phyloP scores from a whole-genome alignment of 2,329 filamentous ascomycete species.

The Ophiostoma perfectum region DNA sequence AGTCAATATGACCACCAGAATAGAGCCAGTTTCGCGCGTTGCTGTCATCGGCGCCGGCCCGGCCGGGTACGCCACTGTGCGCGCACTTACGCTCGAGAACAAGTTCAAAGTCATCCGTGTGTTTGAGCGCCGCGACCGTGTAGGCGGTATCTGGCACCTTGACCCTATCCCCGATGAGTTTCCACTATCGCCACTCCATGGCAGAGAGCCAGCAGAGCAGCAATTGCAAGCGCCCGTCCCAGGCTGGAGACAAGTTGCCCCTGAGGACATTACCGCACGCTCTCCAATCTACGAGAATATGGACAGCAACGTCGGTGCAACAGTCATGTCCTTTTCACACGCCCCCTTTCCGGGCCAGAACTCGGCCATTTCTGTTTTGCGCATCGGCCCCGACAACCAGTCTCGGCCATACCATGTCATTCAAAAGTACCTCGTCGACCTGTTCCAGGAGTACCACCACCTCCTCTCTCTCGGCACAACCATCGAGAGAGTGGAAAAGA shows the following conservation, averaged over 20 bases:
- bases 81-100: slow-evolving; percentile 17
- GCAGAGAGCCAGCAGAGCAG: not conserved
- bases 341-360: slow-evolving; percentile 12
- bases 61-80: slow-evolving; percentile 6
- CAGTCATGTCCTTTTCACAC: slow-evolving; percentile 19
- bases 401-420: slow-evolving; percentile 57
- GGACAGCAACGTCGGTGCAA: slow-evolving; percentile 20
- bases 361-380: slow-evolving; percentile 8
- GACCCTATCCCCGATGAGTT: slow-evolving; percentile 14
- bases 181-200: not conserved
- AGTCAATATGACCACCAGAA: no score
- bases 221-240: not conserved
- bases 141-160: slow-evolving; percentile 18
- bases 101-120: slow-evolving; percentile 16
- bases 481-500: slow-evolving; percentile 49
- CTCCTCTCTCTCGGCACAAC: slow-evolving; percentile 49
- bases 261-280: slow-evolving; percentile 12
- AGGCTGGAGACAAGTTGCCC: no score
- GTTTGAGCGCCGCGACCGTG: slow-evolving; percentile 20
- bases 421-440: slow-evolving; percentile 46
- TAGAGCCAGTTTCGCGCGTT: slow-evolving; percentile 5
- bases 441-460: slow-evolving; percentile 37
- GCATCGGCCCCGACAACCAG: slow-evolving; percentile 48
- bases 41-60: slow-evolving; percentile 22
- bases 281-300: slow-evolving; percentile 16